Evolutionary conservation across 257 asterid genomes (phyloP).

Genomic region (Primulina tabacum): DNA sequence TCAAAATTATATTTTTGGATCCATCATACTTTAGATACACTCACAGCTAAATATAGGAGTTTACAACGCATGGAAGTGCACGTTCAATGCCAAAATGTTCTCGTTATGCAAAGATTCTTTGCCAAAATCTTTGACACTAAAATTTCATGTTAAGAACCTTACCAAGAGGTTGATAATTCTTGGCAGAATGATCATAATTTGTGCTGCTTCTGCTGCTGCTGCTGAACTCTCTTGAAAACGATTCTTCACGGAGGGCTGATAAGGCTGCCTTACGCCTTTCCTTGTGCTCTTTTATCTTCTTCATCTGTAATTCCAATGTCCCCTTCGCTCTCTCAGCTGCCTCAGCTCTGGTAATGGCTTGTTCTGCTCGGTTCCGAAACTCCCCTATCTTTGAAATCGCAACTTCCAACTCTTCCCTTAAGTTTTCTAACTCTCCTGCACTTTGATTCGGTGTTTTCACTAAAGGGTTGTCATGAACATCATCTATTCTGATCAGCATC

Average conservation of each 20-base stretch:
- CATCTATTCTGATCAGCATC: constrained; percentile 7
- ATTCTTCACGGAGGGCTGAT: constrained; percentile 51
- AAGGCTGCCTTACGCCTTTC: constrained; percentile 53
- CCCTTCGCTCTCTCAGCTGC: constrained; percentile 61
- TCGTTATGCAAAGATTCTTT: too few relatives aligned
- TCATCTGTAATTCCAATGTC: constrained; percentile 49
- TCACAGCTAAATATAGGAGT: too few relatives aligned
- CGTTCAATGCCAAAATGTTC: too few relatives aligned
- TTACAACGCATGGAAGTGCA: too few relatives aligned
- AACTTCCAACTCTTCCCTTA: constrained; percentile 44
- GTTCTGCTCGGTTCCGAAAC: constrained; percentile 66
- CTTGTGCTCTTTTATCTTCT: constrained; percentile 47
- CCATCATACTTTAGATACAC: too few relatives aligned
- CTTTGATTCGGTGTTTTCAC: constrained; percentile 10
- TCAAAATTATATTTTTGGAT: too few relatives aligned
- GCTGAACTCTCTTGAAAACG: constrained; percentile 35
- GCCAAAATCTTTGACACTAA: constrained; percentile 12
- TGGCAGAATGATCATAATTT: constrained; percentile 17
- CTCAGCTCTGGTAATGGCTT: constrained; percentile 78
- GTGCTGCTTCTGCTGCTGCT: neutral
- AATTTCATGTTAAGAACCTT: constrained; percentile 71
- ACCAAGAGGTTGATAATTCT: constrained; percentile 59
- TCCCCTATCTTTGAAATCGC: constrained; percentile 44
- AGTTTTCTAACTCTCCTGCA: constrained; percentile 24
- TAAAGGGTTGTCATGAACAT: neutral